phyloP scores from a whole-genome alignment of 768 basidiomycete genomes.

The Cystobasidium tubakii region DNA sequence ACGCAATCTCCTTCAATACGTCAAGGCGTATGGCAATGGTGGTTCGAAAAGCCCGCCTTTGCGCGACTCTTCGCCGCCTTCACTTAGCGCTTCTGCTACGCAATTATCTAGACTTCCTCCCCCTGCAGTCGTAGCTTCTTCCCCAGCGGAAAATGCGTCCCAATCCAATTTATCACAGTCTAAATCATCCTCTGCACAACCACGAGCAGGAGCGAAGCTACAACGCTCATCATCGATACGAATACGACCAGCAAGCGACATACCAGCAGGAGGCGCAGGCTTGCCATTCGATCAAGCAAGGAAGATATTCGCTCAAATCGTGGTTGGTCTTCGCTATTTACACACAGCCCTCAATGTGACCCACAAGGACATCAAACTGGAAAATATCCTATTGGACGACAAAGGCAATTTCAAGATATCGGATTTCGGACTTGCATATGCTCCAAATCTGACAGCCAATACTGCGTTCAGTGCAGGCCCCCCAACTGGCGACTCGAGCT shows the following conservation, averaged over 20 bases:
- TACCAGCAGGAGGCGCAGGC: conserved; percentile 47
- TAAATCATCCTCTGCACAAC: not conserved
- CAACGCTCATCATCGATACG: conserved; percentile 12
- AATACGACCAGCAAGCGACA: not conserved
- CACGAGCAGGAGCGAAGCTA: not conserved
- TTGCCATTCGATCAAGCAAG: conserved; percentile 50
- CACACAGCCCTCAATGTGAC: conserved; percentile 70
- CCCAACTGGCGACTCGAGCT: not conserved
- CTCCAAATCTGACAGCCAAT: not conserved
- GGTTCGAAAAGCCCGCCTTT: conserved; percentile 59
- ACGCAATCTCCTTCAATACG: conserved; percentile 75
- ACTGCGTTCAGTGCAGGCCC: not conserved
- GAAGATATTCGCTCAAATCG: conserved; percentile 72
- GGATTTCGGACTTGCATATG: conserved; percentile 76
- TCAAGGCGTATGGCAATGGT: conserved; percentile 50
- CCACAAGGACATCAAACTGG: conserved; percentile 93
- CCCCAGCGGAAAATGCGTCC: not conserved
- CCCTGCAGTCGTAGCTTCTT: not conserved
- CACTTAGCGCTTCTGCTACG: conserved; percentile 1
- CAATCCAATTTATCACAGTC: conserved; percentile 20
- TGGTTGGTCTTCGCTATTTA: conserved; percentile 72
- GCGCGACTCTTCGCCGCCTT: not conserved
- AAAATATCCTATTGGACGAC: conserved; percentile 72
- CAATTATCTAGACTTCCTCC: not conserved
- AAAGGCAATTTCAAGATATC: conserved; percentile 60